Conservation (phyloP, 805 yeast genomes). For the Clavispora asparagi region DNA sequence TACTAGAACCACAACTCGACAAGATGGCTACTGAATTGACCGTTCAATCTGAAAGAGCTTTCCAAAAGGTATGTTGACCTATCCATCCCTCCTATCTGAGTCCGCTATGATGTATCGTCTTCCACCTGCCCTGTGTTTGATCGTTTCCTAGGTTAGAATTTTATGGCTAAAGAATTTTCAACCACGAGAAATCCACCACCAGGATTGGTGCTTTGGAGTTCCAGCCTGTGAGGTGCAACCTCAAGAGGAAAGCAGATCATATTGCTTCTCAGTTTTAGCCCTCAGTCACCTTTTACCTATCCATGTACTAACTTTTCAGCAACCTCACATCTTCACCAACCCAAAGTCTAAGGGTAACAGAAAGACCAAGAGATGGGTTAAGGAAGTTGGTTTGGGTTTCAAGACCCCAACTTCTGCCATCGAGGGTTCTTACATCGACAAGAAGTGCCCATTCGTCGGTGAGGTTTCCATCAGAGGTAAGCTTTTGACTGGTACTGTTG, state of each 20-base stretch:
- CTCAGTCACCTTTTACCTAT: neutral
- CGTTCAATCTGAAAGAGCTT: conserved; percentile 99
- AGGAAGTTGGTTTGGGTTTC: conserved; percentile 99
- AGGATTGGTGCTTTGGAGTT: too few relatives aligned
- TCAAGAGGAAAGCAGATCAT: too few relatives aligned
- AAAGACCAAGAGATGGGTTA: conserved; percentile 99
- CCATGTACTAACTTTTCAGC: conserved; percentile 55
- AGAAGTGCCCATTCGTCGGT: conserved; percentile 99
- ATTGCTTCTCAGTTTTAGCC: too few relatives aligned
- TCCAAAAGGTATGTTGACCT: conserved; percentile 85
- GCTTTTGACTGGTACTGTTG: conserved; percentile 98
- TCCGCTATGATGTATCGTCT: neutral
- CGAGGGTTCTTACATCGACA: conserved; percentile 98
- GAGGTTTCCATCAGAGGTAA: conserved; percentile 98
- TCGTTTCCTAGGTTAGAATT: neutral
- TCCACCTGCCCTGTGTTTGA: neutral
- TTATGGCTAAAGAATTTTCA: neutral
- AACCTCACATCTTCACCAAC: conserved; percentile 99
- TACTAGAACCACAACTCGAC: conserved; percentile 15
- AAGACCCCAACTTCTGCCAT: conserved; percentile 99
- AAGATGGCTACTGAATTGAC: conserved; percentile 99
- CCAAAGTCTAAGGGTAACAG: conserved; percentile 98
- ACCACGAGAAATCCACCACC: too few relatives aligned
- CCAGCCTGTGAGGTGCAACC: too few relatives aligned
- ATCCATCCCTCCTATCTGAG: neutral